phyloP scores from a whole-genome alignment of 75 land plant genomes.

The Sequoiadendron giganteum region DNA sequence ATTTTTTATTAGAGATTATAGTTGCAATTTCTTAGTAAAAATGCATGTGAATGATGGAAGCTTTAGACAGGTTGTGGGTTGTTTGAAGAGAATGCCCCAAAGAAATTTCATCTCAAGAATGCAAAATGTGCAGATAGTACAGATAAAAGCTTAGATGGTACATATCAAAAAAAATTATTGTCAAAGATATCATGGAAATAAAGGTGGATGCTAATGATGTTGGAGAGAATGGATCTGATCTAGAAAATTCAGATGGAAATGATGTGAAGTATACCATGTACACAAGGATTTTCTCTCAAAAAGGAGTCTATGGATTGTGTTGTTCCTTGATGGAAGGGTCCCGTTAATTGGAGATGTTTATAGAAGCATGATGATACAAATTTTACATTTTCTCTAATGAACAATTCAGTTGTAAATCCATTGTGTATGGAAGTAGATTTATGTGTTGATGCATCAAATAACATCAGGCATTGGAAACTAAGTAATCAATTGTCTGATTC shows the following conservation, averaged over 20 bases:
- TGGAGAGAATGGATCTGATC: slow-evolving; percentile 4
- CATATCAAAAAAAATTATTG: slow-evolving; percentile 51
- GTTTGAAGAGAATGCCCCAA: too few relatives aligned
- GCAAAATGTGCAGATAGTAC: background rate
- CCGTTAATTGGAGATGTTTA: slow-evolving; percentile 21
- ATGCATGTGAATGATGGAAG: too few relatives aligned
- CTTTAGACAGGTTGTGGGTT: too few relatives aligned
- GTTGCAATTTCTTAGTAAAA: too few relatives aligned
- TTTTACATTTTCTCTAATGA: slow-evolving; percentile 54
- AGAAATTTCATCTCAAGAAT: too few relatives aligned
- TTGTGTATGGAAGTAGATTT: too few relatives aligned
- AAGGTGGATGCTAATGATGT: slow-evolving; percentile 27
- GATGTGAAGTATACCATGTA: slow-evolving; percentile 14
- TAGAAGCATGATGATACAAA: slow-evolving; percentile 41
- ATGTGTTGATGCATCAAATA: too few relatives aligned
- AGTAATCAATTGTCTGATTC: too few relatives aligned
- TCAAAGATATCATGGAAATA: slow-evolving; percentile 42
- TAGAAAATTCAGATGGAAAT: background rate
- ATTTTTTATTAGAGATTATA: too few relatives aligned
- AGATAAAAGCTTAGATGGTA: slow-evolving; percentile 1
- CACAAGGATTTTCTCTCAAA: slow-evolving; percentile 15
- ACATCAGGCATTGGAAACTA: too few relatives aligned
- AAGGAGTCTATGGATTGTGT: slow-evolving; percentile 50
- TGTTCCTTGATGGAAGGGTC: slow-evolving; percentile 28
- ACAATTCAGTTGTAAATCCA: too few relatives aligned